Conservation (phyloP, 2,329 filamentous ascomycete species). For the Calonectria pseudoturangicola region DNA sequence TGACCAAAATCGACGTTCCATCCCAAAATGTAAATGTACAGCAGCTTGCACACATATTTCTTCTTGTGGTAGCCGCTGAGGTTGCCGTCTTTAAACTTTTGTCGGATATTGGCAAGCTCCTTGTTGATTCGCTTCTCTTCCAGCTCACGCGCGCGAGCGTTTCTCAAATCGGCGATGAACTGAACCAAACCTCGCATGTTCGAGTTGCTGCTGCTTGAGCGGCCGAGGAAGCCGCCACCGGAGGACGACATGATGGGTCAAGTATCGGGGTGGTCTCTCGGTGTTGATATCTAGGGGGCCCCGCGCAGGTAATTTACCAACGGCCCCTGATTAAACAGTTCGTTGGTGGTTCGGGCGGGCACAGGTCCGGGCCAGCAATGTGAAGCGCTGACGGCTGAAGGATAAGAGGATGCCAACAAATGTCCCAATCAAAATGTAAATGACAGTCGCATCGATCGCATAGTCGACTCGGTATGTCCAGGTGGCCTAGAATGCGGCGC, state of each 20-base stretch:
- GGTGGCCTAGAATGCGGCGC: conserved; percentile 52
- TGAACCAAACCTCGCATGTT: conserved; percentile 92
- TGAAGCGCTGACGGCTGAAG: conserved; percentile 35
- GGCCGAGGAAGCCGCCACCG: conserved; percentile 78
- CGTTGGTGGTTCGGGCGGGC: conserved; percentile 38
- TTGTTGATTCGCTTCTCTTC: conserved; percentile 99
- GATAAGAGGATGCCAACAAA: conserved; percentile 36
- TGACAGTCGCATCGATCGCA: conserved; percentile 57
- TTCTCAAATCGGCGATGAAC: conserved; percentile 97
- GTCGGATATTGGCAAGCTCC: conserved; percentile 96
- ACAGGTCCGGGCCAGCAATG: conserved; percentile 33
- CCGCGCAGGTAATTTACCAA: conserved; percentile 46
- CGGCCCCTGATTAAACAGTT: conserved; percentile 52
- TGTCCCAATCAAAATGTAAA: conserved; percentile 52
- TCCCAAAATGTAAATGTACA: conserved; percentile 99
- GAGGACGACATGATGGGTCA: conserved; percentile 71
- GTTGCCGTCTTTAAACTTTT: conserved; percentile 98
- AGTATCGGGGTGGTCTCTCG: conserved; percentile 28
- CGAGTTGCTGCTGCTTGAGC: conserved; percentile 78
- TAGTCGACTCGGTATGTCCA: conserved; percentile 55
- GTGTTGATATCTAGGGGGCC: conserved; percentile 37
- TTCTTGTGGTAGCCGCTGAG: conserved; percentile 99
- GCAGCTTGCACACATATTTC: conserved; percentile 99
- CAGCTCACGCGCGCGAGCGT: conserved; percentile 93
- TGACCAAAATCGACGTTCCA: conserved; percentile 99